Base-by-base conservation (phyloP, 2,329 filamentous ascomycete species). In the Colletotrichum shisoi region DNA sequence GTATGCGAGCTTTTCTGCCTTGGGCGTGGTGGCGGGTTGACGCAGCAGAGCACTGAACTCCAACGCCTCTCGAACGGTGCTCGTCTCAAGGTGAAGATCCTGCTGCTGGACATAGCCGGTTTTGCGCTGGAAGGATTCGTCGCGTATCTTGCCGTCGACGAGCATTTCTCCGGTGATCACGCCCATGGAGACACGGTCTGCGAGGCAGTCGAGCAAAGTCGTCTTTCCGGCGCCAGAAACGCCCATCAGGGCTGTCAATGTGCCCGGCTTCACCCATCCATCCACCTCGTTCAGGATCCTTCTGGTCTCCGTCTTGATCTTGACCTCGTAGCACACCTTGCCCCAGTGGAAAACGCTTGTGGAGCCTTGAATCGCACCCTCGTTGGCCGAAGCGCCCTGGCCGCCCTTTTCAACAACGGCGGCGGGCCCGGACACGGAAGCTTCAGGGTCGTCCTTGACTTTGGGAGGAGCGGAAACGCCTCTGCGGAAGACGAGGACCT, bases 261-360 rank as follows among this genome's bases (percentile, higher is more conserved):
- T 90, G 62, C 88, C 88, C 12, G 88, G 88, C 75, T 90, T 89
- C 68, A 91, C 87, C 86, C 87, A 90, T n/a, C 88, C 88, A 72
- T 89, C 86, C 9, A 91, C 87, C 63, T 90, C 81, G 67, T 91
- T 85, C 45, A 91, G 76, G 72, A 92, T 86, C 31, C 87, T 83
- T 31, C 89, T 83, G 7, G 80, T 76, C 68, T 89, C 83, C 75
- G 90, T 90, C 61, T 70, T 69, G 76, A 91, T 89, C 70, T 85
- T 85, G 74, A 91, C 89, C 71, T 91, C 88, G 72, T 91, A 91
- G 75, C 86, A 88, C 3, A 91, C 85, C 71, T 89, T 81, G 67
- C 84, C 80, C 89, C 88, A 91, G 70, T 88, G 86, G 78, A 91
- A 90, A 68, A 90, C 85, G 24, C 87, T 85, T 12, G 85, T 88